Evolutionary conservation across 2,329 filamentous ascomycete species (phyloP).

Genomic region (Trichoderma endophyticum): DNA sequence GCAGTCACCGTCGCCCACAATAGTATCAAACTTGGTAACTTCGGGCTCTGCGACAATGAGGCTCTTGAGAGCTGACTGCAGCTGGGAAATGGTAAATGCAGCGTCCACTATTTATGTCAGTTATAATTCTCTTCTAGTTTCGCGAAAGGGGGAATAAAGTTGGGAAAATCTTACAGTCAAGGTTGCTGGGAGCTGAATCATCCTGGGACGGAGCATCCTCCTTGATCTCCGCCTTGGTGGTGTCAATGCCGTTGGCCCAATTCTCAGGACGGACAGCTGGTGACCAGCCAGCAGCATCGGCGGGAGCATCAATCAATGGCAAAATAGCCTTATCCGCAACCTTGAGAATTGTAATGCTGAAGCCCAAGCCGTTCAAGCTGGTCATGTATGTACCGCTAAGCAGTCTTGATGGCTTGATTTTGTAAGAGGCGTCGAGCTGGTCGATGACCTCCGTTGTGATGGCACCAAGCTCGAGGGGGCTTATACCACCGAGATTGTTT

Average conservation of each 20-base stretch:
- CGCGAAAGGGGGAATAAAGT: not conserved
- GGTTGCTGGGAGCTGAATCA: constrained; percentile 18
- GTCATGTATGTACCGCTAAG: constrained; percentile 60
- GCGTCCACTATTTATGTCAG: constrained; percentile 18
- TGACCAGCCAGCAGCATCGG: constrained; percentile 65
- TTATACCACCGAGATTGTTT: constrained; percentile 26
- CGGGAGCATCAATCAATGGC: constrained; percentile 64
- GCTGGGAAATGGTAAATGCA: constrained; percentile 1
- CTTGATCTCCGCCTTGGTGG: constrained; percentile 10
- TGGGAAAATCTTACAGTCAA: constrained; percentile 13
- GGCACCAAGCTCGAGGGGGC: constrained; percentile 24
- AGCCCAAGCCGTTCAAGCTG: constrained; percentile 68
- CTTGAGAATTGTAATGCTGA: constrained; percentile 56
- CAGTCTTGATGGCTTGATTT: constrained; percentile 46
- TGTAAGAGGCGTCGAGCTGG: constrained; percentile 20
- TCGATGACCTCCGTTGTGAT: constrained; percentile 22
- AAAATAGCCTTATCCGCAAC: constrained; percentile 52
- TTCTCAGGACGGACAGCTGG: constrained; percentile 19
- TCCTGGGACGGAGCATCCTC: not conserved
- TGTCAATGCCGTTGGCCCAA: constrained; percentile 19
- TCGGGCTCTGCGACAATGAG: constrained; percentile 38
- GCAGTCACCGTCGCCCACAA: constrained; percentile 33
- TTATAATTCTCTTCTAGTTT: not conserved
- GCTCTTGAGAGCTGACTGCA: constrained; percentile 16
- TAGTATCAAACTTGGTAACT: constrained; percentile 27